Conservation (phyloP, 2,329 filamentous ascomycete species). For the Alternaria consortialis region DNA sequence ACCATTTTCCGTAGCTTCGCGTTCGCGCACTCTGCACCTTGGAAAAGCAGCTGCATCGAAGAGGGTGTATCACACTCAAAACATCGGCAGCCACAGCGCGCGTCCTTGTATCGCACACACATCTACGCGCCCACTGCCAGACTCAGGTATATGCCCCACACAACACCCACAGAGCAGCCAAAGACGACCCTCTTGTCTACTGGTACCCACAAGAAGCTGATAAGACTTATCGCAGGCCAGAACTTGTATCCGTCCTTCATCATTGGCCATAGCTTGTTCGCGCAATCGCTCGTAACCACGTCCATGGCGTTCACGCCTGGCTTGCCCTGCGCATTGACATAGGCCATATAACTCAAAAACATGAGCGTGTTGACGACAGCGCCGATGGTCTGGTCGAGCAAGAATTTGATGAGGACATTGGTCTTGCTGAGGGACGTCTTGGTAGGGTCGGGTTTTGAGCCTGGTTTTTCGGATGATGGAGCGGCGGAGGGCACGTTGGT, state of each 20-base stretch:
- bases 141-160: slow-evolving; percentile 80
- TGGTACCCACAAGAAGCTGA: slow-evolving; percentile 77
- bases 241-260: slow-evolving; percentile 72
- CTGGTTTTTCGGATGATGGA: slow-evolving; percentile 38
- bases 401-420: slow-evolving; percentile 73
- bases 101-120: background rate
- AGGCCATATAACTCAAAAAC: slow-evolving; percentile 68
- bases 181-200: slow-evolving; percentile 75
- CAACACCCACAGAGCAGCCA: slow-evolving; percentile 74
- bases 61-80: background rate
- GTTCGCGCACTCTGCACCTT: background rate
- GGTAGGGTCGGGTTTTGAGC: slow-evolving; percentile 38
- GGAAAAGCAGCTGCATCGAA: background rate
- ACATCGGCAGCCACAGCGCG: background rate
- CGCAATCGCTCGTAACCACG: slow-evolving; percentile 41
- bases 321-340: slow-evolving; percentile 48
- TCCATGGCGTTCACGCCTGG: slow-evolving; percentile 45
- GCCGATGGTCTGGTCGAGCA: slow-evolving; percentile 74
- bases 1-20: background rate
- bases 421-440: slow-evolving; percentile 59
- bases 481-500: slow-evolving; percentile 56
- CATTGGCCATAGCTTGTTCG: slow-evolving; percentile 65
- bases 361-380: slow-evolving; percentile 71
- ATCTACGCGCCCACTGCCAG: slow-evolving; percentile 57
- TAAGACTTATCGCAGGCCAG: slow-evolving; percentile 74